Conservation (phyloP, 345 rosid genomes). For the Garcia nutans region DNA sequence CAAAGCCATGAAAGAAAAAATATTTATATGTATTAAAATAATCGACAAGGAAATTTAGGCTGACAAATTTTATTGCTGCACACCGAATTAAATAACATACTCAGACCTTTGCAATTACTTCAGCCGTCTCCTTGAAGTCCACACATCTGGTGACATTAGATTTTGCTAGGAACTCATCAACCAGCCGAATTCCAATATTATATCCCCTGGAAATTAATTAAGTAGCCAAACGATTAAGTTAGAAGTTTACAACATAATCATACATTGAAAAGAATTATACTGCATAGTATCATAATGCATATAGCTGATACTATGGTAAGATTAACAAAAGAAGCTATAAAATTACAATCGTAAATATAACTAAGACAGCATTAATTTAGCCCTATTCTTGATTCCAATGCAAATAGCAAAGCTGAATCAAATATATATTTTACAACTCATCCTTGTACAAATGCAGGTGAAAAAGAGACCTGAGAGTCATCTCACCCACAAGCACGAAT, state of each 20-base stretch:
- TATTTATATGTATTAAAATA: not conserved
- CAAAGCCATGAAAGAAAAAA: not conserved
- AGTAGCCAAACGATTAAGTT: not conserved
- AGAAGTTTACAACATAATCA: not conserved
- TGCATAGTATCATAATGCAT: not conserved
- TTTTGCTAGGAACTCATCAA: slow-evolving; percentile 90
- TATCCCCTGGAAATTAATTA: slow-evolving; percentile 65
- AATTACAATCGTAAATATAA: not conserved
- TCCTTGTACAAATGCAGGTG: not conserved
- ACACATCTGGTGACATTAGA: slow-evolving; percentile 83
- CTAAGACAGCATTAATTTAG: not conserved
- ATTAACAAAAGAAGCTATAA: not conserved
- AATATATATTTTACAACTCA: too few species aligned
- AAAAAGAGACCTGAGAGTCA: too few species aligned
- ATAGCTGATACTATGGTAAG: not conserved
- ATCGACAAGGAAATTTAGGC: not conserved
- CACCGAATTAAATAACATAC: not conserved
- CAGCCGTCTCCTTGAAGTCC: slow-evolving; percentile 91
- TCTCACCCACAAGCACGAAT: not conserved
- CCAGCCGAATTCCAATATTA: slow-evolving; percentile 74
- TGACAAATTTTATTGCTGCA: not conserved
- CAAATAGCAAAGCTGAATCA: not conserved
- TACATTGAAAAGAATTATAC: not conserved
- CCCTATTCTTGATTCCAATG: not conserved
- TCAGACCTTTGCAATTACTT: slow-evolving; percentile 79